These are phyloP conservation scores for Penicillium tannophilum DNA, from an alignment of 495 filamentous ascomycete species.

Conservation along the genomic window DNA sequence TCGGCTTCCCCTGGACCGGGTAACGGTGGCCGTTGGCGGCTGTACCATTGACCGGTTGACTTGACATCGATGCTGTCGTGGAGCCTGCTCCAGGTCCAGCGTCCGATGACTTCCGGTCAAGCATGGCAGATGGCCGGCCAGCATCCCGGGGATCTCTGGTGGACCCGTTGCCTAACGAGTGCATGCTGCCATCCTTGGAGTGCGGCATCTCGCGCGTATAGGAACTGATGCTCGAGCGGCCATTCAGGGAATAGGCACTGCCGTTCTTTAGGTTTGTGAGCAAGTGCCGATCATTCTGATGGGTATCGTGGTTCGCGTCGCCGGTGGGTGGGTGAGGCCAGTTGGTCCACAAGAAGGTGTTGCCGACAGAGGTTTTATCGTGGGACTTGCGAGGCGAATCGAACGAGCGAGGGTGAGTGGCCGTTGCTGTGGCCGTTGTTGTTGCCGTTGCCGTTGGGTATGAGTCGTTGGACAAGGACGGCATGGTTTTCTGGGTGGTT, in stretches of 20 bases:
- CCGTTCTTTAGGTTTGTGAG: constrained; percentile 43
- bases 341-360: constrained; percentile 52
- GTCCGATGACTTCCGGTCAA: constrained; percentile 41
- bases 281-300: constrained; percentile 39
- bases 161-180: constrained; percentile 52
- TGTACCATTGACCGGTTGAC: constrained; percentile 40
- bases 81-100: constrained; percentile 36
- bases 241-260: constrained; percentile 50
- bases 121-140: constrained; percentile 39
- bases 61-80: constrained; percentile 28
- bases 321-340: constrained; percentile 40
- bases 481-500: constrained; percentile 32
- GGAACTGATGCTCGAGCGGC: constrained; percentile 50
- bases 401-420: constrained; percentile 42
- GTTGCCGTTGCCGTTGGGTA: constrained; percentile 30
- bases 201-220: constrained; percentile 51
- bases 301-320: constrained; percentile 39
- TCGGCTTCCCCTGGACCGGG: constrained; percentile 36
- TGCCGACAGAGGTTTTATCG: constrained; percentile 51
- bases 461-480: constrained; percentile 45
- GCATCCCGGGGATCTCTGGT: constrained; percentile 42
- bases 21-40: constrained; percentile 23
- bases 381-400: constrained; percentile 44
- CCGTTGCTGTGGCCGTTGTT: constrained; percentile 32
- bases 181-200: constrained; percentile 56